Evolutionary conservation across 495 filamentous ascomycete species (phyloP), one percentile per base, ranked within the genome.

Genomic region (Lepraria neglecta): DNA sequence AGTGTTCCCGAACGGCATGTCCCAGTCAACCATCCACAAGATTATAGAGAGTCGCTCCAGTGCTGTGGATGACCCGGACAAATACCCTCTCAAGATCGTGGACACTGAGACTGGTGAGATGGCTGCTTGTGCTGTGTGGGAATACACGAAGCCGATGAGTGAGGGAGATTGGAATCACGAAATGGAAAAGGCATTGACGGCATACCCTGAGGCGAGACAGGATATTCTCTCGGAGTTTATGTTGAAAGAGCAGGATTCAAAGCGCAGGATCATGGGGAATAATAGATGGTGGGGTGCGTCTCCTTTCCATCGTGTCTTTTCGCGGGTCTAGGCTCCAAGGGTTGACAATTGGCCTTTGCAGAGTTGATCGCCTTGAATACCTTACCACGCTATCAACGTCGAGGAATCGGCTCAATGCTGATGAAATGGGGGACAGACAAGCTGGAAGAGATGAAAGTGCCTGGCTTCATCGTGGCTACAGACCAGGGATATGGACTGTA

Each of bases 351-450:
- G 7, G 11, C 11, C 9, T 42, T 7, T 7, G 7, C 30, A 59
- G 61, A 59, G 44, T 21, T 59, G n/a, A 6, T 3, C 0, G 21
- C 61, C 7, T 30, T 59, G 10, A 46, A 19, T 15, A 59, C 56
- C 30, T 33, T 58, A 10, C 61, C 56, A 24, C 15, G 14, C 1
- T 58, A 52, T 38, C 45, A 63, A 48, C n/a, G 61, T n/a, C 46
- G 45, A 35, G 55, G 61, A 21, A 21, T 59, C 5, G 61, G 61
- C 3, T 52, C 55, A 19, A 44, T 59, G 48, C 27, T 59, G 45
- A 53, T 63, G 46, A 42, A n/a, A 52, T 63, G 61, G 61, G 61
- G 61, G 21, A 44, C 15, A n/a, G 55, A 54, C 38, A 52, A 54
- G 40, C 55, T 58, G 15, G 61, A 53, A 21, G 50, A 53, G 17